phyloP scores from a whole-genome alignment of 768 basidiomycete species.

The Calocera viscosa region DNA sequence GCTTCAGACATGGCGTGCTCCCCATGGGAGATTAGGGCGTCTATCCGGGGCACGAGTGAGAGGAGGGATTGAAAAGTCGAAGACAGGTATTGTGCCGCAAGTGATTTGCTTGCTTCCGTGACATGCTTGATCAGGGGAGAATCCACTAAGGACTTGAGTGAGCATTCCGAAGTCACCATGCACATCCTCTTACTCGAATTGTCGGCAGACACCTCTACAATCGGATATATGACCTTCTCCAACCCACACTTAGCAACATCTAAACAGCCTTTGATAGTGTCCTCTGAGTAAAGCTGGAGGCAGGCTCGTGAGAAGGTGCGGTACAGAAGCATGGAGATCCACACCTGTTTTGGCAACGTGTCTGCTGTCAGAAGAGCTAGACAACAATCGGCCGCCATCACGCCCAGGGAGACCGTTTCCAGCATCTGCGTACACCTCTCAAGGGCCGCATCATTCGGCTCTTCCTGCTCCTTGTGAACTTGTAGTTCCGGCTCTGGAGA shows the following conservation, averaged over 20 bases:
- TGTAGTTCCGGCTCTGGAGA: conserved; percentile 22
- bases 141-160: background rate
- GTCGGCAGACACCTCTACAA: conserved; percentile 45
- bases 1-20: conserved; percentile 70
- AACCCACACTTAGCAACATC: conserved; percentile 67
- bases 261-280: conserved; percentile 72
- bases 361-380: conserved; percentile 67
- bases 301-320: background rate
- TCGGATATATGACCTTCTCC: conserved; percentile 67
- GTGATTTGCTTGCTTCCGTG: background rate
- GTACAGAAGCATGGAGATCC: conserved; percentile 16
- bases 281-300: conserved; percentile 78
- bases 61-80: conserved; percentile 55
- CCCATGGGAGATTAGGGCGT: conserved; percentile 56
- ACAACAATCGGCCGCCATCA: conserved; percentile 73
- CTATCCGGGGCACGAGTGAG: conserved; percentile 60
- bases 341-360: conserved; percentile 73
- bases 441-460: conserved; percentile 38
- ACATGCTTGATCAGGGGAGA: background rate
- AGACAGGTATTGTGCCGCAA: conserved; percentile 9
- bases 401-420: conserved; percentile 55
- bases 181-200: background rate
- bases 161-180: background rate
- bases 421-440: conserved; percentile 41
- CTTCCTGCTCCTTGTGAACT: conserved; percentile 14